Evolutionary conservation across 352 stramenopile species (phyloP), one percentile per base, ranked within the genome.

Genomic region (Phytophthora pseudosyringae): DNA sequence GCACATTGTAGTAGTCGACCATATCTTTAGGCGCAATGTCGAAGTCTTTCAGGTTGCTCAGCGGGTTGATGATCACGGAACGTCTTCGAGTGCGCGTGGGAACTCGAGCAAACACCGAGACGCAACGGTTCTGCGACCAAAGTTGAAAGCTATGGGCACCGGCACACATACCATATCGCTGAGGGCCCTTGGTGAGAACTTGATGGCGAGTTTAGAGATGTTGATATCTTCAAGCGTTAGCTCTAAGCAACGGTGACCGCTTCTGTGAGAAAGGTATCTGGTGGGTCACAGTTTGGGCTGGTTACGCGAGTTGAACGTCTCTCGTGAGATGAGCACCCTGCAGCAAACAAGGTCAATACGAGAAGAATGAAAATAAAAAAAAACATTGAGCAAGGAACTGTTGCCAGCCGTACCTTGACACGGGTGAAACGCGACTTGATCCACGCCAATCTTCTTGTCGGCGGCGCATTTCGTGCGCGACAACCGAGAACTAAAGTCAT

Each of bases 201-300:
- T 93, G 75, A 91, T 93, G 61, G 84, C 84, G 52, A 93, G 87
- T 58, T 93, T 93, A 28, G 80, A 91, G 55, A 90, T 91, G 53
- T 91, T 91, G 66, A 91, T 86, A 56, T 93, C 81, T 48, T 93
- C 84, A 16, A 88, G 75, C n/a, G 10, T 76, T 62, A 0, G 63
- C 36, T 21, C 18, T 52, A 13, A 43, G 35, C 8, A 60, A 8
- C 9, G 47, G 56, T 29, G 28, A 43, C 5, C 78, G 75, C 59
- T 79, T 81, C 41, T 89, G 78, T 29, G 79, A 69, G 8, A 93
- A 88, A 93, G 1, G 84, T 88, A 46, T 93, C 82, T 12, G 83
- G 78, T 69, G 8, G 84, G 80, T 15, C 84, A 74, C 6, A 91
- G 53, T 55, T 85, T 87, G 31, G 63, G 39, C 56, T 86, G 76